Conservation (phyloP, 1,139 yeast genomes). For the Yamadazyma oceani region DNA sequence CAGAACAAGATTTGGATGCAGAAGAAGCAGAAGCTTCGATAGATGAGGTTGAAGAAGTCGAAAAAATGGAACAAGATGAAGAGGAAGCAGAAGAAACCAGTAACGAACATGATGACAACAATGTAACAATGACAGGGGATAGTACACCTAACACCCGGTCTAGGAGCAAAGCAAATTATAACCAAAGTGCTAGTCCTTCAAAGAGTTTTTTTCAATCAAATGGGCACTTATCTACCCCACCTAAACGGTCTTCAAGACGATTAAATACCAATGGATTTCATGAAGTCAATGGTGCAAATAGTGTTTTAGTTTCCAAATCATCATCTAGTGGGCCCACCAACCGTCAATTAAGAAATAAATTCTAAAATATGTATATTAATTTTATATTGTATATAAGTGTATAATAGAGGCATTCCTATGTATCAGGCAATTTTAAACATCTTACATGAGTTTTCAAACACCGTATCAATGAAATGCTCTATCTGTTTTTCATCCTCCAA, state of each 20-base stretch:
- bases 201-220: too few relatives aligned
- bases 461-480: slow-evolving; percentile 54
- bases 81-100: slow-evolving; percentile 15
- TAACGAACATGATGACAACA: slow-evolving; percentile 7
- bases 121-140: too few relatives aligned
- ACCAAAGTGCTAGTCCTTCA: not conserved
- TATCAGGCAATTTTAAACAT: slow-evolving; percentile 43
- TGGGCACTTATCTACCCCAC: not conserved
- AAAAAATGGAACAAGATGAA: slow-evolving; percentile 14
- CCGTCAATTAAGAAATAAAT: slow-evolving; percentile 3
- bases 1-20: slow-evolving; percentile 11
- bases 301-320: not conserved
- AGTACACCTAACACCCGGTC: too few relatives aligned
- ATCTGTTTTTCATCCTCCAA: slow-evolving; percentile 44
- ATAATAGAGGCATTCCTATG: slow-evolving; percentile 9
- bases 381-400: slow-evolving; percentile 9
- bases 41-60: slow-evolving; percentile 8
- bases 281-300: not conserved
- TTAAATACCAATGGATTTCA: slow-evolving; percentile 1
- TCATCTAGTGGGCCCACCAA: not conserved
- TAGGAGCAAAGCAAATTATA: too few relatives aligned
- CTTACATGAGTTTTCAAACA: slow-evolving; percentile 62
- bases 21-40: slow-evolving; percentile 6
- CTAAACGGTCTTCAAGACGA: not conserved
- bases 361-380: slow-evolving; percentile 3